Conservation (phyloP, 306 rosid species). For the Ziziphus jujuba region DNA sequence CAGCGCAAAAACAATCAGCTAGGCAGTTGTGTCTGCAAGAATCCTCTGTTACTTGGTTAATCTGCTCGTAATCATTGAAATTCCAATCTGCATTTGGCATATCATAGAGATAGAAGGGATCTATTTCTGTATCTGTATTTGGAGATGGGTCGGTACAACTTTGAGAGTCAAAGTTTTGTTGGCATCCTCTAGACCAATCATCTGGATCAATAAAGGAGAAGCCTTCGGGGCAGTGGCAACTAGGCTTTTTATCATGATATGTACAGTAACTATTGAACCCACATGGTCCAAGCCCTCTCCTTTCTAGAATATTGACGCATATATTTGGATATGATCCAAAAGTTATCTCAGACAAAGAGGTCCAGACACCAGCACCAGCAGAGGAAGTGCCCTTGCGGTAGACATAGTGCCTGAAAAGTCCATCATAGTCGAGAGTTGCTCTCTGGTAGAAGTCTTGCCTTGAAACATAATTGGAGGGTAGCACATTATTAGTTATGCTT, state of each 20-base stretch:
- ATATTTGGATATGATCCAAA: constrained; percentile 1
- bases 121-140: too few species aligned
- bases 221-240: constrained; percentile 32
- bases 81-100: constrained; percentile 22
- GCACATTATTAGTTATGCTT: neutral
- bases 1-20: constrained; percentile 50
- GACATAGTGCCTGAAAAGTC: constrained; percentile 46
- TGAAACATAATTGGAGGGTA: neutral
- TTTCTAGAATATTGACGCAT: too few species aligned
- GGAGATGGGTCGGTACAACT: constrained; percentile 25
- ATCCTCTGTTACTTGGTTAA: constrained; percentile 8
- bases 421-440: constrained; percentile 53
- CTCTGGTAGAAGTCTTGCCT: constrained; percentile 33
- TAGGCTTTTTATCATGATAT: constrained; percentile 2
- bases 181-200: constrained; percentile 42
- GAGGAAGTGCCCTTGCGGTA: constrained; percentile 10
- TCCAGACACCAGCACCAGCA: constrained; percentile 5
- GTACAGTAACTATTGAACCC: constrained; percentile 41
- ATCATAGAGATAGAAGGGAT: constrained; percentile 16
- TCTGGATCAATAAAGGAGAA: constrained; percentile 35
- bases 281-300: constrained; percentile 14
- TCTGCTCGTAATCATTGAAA: neutral
- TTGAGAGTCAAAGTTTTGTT: constrained; percentile 32
- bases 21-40: constrained; percentile 36
- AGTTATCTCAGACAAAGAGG: neutral